Conservation (phyloP, 2,329 filamentous ascomycete species). For the Fusarium algeriense region DNA sequence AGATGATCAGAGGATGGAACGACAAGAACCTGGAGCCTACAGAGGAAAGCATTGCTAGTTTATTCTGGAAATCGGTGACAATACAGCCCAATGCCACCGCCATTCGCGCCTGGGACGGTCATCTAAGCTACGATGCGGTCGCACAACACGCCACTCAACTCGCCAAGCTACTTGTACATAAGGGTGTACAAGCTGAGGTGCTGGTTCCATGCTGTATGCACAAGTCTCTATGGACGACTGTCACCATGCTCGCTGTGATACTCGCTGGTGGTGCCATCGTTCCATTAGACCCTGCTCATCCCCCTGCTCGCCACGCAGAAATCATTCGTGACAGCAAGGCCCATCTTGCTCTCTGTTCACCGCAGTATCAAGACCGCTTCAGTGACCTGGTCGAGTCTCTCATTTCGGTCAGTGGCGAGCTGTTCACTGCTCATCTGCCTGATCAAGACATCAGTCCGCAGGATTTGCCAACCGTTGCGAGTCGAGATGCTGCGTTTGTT, state of each 20-base stretch:
- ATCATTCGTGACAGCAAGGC: slow-evolving; percentile 21
- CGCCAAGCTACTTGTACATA: not conserved
- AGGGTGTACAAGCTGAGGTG: slow-evolving; percentile 3
- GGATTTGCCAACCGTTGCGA: not conserved
- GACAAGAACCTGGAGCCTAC: fast-evolving
- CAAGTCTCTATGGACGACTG: slow-evolving; percentile 41
- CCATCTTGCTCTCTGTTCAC: slow-evolving; percentile 17
- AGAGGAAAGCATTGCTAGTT: not conserved
- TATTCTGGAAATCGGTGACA: slow-evolving; percentile 20
- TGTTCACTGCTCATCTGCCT: not conserved
- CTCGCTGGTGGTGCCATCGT: slow-evolving; percentile 45
- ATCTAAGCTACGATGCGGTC: slow-evolving; percentile 27
- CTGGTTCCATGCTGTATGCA: slow-evolving; percentile 43
- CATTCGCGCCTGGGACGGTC: slow-evolving; percentile 40
- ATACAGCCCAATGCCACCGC: not conserved
- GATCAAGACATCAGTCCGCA: not conserved
- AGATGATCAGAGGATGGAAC: slow-evolving; percentile 35
- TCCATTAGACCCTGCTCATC: slow-evolving; percentile 42
- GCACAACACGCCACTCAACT: slow-evolving; percentile 15
- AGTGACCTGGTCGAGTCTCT: not conserved
- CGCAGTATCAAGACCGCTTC: slow-evolving; percentile 22
- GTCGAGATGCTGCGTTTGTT: slow-evolving; percentile 20
- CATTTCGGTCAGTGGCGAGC: not conserved
- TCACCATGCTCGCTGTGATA: slow-evolving; percentile 44
- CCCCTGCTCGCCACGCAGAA: slow-evolving; percentile 19